Conservation (phyloP, 2,329 filamentous ascomycete species). For the Colletotrichum paranaense region DNA sequence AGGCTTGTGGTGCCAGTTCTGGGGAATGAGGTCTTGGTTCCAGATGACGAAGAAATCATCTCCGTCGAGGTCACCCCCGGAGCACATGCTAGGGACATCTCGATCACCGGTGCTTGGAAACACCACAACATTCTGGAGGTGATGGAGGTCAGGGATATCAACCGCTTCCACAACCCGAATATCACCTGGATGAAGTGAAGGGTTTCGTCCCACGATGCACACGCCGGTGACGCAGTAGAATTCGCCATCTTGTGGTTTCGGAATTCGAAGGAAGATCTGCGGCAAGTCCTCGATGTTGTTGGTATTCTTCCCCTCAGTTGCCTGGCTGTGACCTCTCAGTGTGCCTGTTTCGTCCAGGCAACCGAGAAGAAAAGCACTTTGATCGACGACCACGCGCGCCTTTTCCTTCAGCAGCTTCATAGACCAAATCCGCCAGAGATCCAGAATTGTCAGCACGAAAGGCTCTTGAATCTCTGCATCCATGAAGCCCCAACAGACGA, state of each 20-base stretch:
- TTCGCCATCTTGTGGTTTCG: constrained; percentile 62
- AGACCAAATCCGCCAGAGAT: constrained; percentile 89
- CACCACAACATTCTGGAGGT: constrained; percentile 87
- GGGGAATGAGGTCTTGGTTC: constrained; percentile 80
- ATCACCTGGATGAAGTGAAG: constrained; percentile 93
- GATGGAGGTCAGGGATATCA: constrained; percentile 76
- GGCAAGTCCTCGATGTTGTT: constrained; percentile 70
- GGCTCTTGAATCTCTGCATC: constrained; percentile 71
- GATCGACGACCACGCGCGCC: constrained; percentile 82
- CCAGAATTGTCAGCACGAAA: constrained; percentile 82
- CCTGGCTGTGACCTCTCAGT: constrained; percentile 76
- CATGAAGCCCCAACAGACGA: constrained; percentile 87
- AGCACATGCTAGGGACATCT: constrained; percentile 93
- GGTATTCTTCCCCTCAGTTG: constrained; percentile 50
- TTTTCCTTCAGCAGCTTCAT: constrained; percentile 94
- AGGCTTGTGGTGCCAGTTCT: constrained; percentile 75
- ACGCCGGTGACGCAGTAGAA: constrained; percentile 78
- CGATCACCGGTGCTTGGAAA: constrained; percentile 86
- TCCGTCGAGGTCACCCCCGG: constrained; percentile 93
- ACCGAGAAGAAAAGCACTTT: constrained; percentile 89
- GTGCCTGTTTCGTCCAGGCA: constrained; percentile 87
- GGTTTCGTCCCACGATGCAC: constrained; percentile 90
- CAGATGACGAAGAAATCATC: constrained; percentile 97
- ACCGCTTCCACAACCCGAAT: constrained; percentile 89
- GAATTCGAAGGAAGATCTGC: constrained; percentile 90